Evolutionary conservation across 768 basidiomycete genomes (phyloP).

Genomic region (Ramaria sp.): DNA sequence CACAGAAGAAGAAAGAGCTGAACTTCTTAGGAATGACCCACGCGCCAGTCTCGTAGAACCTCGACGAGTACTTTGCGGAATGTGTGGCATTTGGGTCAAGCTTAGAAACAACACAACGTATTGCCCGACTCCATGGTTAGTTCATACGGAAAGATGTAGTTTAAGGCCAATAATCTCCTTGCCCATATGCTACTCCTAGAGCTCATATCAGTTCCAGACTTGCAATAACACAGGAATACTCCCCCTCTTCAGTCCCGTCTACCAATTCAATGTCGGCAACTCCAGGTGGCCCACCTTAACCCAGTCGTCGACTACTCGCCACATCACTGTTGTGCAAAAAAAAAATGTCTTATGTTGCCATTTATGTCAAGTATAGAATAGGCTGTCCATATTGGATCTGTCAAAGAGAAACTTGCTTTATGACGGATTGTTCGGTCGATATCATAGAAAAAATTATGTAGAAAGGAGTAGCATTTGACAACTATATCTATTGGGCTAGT

Average conservation of each 20-base stretch:
- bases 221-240: neutral
- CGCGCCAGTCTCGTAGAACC: neutral
- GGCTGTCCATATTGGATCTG: no score
- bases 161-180: neutral
- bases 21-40: constrained; percentile 1
- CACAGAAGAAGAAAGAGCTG: constrained; percentile 5
- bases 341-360: no score
- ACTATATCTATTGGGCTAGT: no score
- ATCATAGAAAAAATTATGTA: no score
- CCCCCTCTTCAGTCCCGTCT: neutral
- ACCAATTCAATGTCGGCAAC: no score
- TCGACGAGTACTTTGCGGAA: neutral
- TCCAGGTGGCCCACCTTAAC: no score
- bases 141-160: neutral
- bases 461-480: no score
- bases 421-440: no score
- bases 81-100: constrained; percentile 6
- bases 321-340: no score
- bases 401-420: no score
- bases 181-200: neutral
- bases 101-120: constrained; percentile 6
- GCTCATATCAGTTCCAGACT: neutral
- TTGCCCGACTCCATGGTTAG: constrained; percentile 2
- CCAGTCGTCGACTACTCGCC: no score
- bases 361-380: no score